Percentiles rank a stretch among this genome's conserved stretches.
Conservation (phyloP, 345 rosid genomes). For the Lepidium sativum region DNA sequence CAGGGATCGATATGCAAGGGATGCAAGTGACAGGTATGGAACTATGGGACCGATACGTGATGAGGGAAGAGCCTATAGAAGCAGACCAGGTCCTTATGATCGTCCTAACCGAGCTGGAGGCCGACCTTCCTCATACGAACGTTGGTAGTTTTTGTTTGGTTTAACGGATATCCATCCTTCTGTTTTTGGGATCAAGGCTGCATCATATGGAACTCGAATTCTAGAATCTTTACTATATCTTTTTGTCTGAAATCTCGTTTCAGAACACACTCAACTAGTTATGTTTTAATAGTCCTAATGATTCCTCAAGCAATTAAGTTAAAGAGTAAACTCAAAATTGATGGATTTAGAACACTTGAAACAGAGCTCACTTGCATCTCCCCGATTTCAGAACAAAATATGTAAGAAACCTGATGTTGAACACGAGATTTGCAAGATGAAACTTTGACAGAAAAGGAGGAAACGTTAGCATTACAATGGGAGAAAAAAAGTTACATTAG, state of each 20-base stretch:
- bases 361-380: neutral
- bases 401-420: neutral
- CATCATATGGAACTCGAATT: neutral
- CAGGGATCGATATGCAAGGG: slow-evolving; percentile 47
- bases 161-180: neutral
- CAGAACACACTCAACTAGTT: neutral
- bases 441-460: neutral
- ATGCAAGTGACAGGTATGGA: slow-evolving; percentile 50
- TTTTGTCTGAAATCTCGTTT: neutral
- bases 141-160: slow-evolving; percentile 35
- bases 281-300: neutral
- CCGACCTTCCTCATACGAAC: slow-evolving; percentile 61
- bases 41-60: slow-evolving; percentile 49
- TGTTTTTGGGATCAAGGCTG: neutral
- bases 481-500: neutral
- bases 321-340: too few species aligned
- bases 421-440: neutral
- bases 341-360: neutral
- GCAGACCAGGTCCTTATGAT: slow-evolving; percentile 59
- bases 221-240: neutral
- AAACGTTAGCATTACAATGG: slow-evolving; percentile 3
- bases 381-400: neutral
- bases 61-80: slow-evolving; percentile 57
- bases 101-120: slow-evolving; percentile 60
- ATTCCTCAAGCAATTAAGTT: neutral